Evolutionary conservation across 1,284 basidiomycete species (phyloP), one percentile per base, ranked within the genome.

Genomic region (Mycena sp.): DNA sequence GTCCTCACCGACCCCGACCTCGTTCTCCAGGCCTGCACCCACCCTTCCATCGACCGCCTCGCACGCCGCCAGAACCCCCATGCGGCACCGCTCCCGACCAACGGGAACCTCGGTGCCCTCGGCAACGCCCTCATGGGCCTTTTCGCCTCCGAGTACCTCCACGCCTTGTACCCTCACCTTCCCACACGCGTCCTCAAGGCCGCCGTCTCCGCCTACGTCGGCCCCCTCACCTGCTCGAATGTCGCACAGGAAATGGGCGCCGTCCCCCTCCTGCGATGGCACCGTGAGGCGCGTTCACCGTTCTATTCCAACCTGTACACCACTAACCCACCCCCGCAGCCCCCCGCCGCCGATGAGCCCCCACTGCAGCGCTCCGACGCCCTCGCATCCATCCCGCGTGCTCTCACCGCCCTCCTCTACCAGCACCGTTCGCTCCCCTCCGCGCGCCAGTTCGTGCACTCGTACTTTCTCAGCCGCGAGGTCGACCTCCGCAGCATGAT

Each of bases 101-200:
- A 99, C 78, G 89, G 85, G n/a, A 86, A 92, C 49, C 85, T 98
- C 5, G 84, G 92, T 0, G 78, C 86, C 0, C 78, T 98, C 6
- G 97, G 97, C 30, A 99, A 99, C 79, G 87, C 93, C 1, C 83
- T 99, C 56, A 85, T 99, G 73, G 97, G 97, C 54, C 83, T 99
- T 40, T 94, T 99, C 70, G 93, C 94, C 5, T 83, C 93, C 0
- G 97, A 99, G 79, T 89, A 91, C 74, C 79, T 99, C 30, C 86
- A 94, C 63, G 83, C 91, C 9, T 83, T 88, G 48, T 99, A 93
- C 77, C 97, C 98, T 0, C 91, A 98, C 75, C 84, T 99, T 23
- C 97, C 97, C 1, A 95, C 94, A 23, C 87, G 91, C 54, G 94
- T 95, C 19, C 80, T 96, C 70, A 96, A 98, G 79, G 91, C 92